Evolutionary conservation across 495 filamentous ascomycete species (phyloP), one percentile per base, ranked within the genome.

Genomic region (Neohortaea acidophila): DNA sequence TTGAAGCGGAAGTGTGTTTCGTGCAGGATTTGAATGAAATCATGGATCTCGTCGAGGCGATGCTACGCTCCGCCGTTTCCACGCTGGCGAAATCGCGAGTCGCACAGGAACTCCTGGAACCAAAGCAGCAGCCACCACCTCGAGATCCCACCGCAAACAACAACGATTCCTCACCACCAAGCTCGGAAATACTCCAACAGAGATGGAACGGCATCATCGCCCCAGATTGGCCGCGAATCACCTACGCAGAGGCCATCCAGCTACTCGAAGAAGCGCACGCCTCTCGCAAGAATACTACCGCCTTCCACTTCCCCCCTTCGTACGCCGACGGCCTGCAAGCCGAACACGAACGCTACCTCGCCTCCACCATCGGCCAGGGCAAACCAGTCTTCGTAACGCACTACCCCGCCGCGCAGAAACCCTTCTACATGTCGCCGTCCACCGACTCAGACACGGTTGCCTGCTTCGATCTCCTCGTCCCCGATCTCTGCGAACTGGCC

Each of bases 401-500:
- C 53, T 97, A 96, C 53, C 89, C 89, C 7, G 70, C 68, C 41
- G 59, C 65, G 26, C 69, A 87, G 47, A 97, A 97, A 61, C 79
- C 89, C 21, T 97, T 97, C 69, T 97, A 97, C 61, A 97, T 96
- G 89, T 63, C 74, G 2, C 76, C 75, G 23, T 54, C 54, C n/a
- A 12, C 5, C 14, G 32, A 35, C 24, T 20, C 17, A 20, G 22
- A 22, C 20, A 94, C 86, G 3, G 86, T 85, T 9, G 81, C 87
- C 14, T 94, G 87, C 59, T 97, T 97, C 55, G 89, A 97, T 62
- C 75, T 97, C 35, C 70, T 97, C 13, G 71, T 96, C 22, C 87
- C 89, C 11, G 81, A 85, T 41, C 62, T 84, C 38, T 84, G 83
- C 57, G 89, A 97, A 58, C 72, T 96, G 33, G 81, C 77, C 14